Evolutionary conservation across 2,329 filamentous ascomycete genomes (phyloP).

Genomic region (Alternaria gansuensis): DNA sequence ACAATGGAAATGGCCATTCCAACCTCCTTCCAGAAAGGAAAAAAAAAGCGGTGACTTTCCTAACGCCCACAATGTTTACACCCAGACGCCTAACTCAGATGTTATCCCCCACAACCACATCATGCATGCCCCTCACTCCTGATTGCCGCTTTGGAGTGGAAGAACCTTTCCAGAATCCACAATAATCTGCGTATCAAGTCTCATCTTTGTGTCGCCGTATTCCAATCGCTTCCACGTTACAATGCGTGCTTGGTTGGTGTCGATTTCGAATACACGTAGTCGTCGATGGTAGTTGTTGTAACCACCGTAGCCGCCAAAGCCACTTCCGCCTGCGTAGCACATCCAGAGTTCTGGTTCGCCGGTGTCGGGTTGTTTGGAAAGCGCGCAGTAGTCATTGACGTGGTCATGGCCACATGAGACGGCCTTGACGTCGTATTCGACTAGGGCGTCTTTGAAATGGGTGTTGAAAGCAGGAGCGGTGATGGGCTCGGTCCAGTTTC

Average conservation of each 20-base stretch:
- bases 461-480: conserved; percentile 91
- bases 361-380: conserved; percentile 61
- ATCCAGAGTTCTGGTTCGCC: conserved; percentile 78
- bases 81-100: neutral
- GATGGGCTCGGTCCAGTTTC: conserved; percentile 80
- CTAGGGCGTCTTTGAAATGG: conserved; percentile 88
- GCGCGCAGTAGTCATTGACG: conserved; percentile 93
- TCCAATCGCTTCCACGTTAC: conserved; percentile 93
- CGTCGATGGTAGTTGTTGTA: conserved; percentile 86
- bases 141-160: conserved; percentile 22
- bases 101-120: neutral
- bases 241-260: conserved; percentile 88
- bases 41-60: conserved; percentile 2
- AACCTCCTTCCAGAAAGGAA: neutral
- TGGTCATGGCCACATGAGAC: conserved; percentile 96
- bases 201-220: conserved; percentile 62
- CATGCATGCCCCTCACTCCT: neutral
- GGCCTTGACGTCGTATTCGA: conserved; percentile 84
- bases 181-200: conserved; percentile 68
- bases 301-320: conserved; percentile 94
- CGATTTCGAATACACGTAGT: conserved; percentile 88
- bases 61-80: neutral
- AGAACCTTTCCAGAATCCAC: conserved; percentile 65
- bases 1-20: too few species aligned
- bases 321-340: conserved; percentile 93